Conservation (phyloP, 805 yeast species). For the Lipomyces chichibuensis region DNA sequence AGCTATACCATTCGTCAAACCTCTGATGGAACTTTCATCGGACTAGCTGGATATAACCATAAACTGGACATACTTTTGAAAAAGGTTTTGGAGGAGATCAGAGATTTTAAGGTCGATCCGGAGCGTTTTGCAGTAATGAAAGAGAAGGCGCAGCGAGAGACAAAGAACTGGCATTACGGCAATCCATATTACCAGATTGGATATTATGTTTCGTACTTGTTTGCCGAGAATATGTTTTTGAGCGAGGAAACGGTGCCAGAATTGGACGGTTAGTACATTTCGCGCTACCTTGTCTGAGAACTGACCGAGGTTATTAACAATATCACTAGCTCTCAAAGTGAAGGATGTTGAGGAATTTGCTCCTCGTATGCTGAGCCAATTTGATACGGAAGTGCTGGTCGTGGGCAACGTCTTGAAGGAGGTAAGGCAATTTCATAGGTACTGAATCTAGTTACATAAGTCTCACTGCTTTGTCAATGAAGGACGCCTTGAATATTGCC, state of each 20-base stretch:
- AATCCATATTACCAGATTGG: conserved; percentile 82
- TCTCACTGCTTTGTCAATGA: not conserved
- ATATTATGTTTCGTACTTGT: conserved; percentile 59
- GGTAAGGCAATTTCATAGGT: not conserved
- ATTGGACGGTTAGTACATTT: conserved; percentile 39
- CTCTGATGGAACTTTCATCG: conserved; percentile 70
- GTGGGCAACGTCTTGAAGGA: conserved; percentile 69
- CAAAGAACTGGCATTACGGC: conserved; percentile 68
- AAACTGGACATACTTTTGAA: conserved; percentile 67
- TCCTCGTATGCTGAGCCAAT: conserved; percentile 58
- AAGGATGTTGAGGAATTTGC: conserved; percentile 57
- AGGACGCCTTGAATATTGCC: conserved; percentile 57
- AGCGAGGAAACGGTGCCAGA: conserved; percentile 62
- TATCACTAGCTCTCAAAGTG: conserved; percentile 46
- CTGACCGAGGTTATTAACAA: not conserved
- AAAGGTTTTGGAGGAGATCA: conserved; percentile 60
- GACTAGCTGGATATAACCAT: conserved; percentile 80
- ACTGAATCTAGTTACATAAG: not conserved
- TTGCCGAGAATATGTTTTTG: conserved; percentile 74
- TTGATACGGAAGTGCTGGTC: conserved; percentile 70
- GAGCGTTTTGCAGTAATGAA: conserved; percentile 69
- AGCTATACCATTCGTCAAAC: conserved; percentile 59
- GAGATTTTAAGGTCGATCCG: conserved; percentile 53
- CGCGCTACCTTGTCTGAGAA: not conserved
- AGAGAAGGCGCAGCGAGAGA: conserved; percentile 63